Evolutionary conservation across 2,329 filamentous ascomycete genomes (phyloP).

Genomic region (Stemphylium beticola): DNA sequence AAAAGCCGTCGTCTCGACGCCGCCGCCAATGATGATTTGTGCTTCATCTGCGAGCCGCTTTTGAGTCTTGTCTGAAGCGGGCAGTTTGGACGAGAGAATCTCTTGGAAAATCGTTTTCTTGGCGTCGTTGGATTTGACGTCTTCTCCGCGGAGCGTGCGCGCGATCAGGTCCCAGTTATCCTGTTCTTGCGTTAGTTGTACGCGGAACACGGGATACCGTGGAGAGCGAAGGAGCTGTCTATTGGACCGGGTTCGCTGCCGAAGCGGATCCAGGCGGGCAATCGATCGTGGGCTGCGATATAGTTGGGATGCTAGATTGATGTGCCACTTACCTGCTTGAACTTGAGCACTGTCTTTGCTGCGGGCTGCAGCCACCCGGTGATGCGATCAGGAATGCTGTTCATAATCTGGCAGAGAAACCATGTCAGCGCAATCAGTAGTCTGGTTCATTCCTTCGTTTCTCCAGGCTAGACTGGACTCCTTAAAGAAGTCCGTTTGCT

Average conservation of each 20-base stretch:
- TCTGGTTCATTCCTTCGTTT: not conserved
- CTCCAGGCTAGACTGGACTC: not conserved
- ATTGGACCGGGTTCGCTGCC: not conserved
- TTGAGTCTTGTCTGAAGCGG: constrained; percentile 46
- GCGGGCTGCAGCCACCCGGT: constrained; percentile 42
- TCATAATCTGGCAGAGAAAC: constrained; percentile 35
- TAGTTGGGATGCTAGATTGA: not conserved
- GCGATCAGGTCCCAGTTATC: constrained; percentile 25
- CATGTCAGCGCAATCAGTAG: not conserved
- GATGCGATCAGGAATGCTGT: constrained; percentile 38
- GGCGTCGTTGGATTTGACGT: constrained; percentile 41
- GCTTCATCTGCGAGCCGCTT: constrained; percentile 48
- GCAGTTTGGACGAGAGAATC: constrained; percentile 39
- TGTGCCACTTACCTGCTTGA: constrained; percentile 34
- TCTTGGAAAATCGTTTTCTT: constrained; percentile 45
- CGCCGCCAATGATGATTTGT: constrained; percentile 48
- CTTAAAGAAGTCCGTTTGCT: not conserved
- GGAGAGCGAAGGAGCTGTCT: not conserved
- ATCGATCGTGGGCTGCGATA: too few relatives aligned
- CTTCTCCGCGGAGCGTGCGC: constrained; percentile 36
- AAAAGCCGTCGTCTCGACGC: constrained; percentile 49
- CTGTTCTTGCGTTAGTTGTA: not conserved
- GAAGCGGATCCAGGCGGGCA: too few relatives aligned
- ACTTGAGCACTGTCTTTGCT: constrained; percentile 38
- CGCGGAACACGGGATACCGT: not conserved